Percentiles rank a stretch among this genome's conserved stretches.
These are phyloP conservation scores for Colletotrichum truncatum DNA, from an alignment of 2,329 filamentous ascomycete species.

Conservation along the genomic window DNA sequence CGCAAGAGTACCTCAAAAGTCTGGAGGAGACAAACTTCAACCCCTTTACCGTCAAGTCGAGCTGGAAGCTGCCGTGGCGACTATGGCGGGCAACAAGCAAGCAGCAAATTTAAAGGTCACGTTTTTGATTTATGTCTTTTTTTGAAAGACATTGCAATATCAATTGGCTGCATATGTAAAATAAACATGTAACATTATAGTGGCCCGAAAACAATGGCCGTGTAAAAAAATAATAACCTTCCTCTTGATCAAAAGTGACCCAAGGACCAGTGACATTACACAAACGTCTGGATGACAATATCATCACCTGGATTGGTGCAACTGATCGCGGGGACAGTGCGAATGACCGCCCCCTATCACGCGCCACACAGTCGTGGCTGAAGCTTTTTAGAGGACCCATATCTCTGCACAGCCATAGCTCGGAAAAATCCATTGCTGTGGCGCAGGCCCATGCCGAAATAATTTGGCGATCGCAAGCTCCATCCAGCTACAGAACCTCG, in stretches of 20 bases:
- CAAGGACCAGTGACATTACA: background rate
- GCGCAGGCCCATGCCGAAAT: slow-evolving; percentile 17
- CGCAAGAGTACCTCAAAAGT: slow-evolving; percentile 79
- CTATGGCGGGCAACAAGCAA: slow-evolving; percentile 64
- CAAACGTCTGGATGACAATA: slow-evolving; percentile 6
- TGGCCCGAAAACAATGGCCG: background rate
- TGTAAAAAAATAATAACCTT: background rate
- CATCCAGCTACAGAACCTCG: background rate
- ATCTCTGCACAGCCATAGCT: slow-evolving; percentile 13
- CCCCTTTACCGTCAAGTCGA: slow-evolving; percentile 72
- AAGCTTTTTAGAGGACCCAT: no score
- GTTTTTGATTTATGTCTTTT: no score
- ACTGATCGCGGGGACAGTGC: slow-evolving; percentile 5
- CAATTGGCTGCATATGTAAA: background rate
- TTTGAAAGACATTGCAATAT: background rate
- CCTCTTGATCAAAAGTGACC: background rate
- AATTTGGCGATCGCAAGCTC: slow-evolving; percentile 26
- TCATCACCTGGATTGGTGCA: slow-evolving; percentile 11
- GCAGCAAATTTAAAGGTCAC: slow-evolving; percentile 55
- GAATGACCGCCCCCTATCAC: background rate
- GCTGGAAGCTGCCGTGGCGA: slow-evolving; percentile 88
- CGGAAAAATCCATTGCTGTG: slow-evolving; percentile 21
- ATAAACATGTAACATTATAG: slow-evolving; percentile 5
- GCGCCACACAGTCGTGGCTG: slow-evolving; percentile 12
- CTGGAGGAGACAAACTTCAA: slow-evolving; percentile 88